Evolutionary conservation across 2,329 filamentous ascomycete species (phyloP).

Genomic region (Xylariaceae sp.): DNA sequence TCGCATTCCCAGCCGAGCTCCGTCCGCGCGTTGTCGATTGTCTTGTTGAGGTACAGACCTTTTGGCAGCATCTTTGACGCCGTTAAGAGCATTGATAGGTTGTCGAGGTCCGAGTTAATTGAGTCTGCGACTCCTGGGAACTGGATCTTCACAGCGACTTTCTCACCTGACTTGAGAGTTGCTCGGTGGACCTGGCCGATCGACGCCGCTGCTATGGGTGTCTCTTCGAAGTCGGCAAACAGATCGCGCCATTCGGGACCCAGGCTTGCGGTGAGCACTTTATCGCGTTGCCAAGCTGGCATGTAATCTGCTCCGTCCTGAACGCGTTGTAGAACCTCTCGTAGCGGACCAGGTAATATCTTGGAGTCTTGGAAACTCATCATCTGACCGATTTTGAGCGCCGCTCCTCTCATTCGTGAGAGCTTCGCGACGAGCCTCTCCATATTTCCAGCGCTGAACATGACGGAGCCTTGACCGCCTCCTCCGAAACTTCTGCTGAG

Average conservation of each 20-base stretch:
- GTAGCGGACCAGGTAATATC: slow-evolving; percentile 83
- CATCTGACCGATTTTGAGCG: slow-evolving; percentile 96
- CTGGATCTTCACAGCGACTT: slow-evolving; percentile 93
- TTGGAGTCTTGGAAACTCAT: slow-evolving; percentile 97
- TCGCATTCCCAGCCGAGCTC: slow-evolving; percentile 98
- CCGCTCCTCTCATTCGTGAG: slow-evolving; percentile 93
- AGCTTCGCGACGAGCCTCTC: slow-evolving; percentile 89
- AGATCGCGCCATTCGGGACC: slow-evolving; percentile 80
- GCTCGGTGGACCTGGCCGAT: slow-evolving; percentile 95
- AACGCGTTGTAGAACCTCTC: slow-evolving; percentile 86
- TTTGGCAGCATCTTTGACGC: slow-evolving; percentile 87
- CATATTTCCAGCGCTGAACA: slow-evolving; percentile 88
- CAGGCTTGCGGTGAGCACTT: slow-evolving; percentile 74
- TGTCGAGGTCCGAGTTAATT: slow-evolving; percentile 94
- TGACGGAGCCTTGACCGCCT: slow-evolving; percentile 65
- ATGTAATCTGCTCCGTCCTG: slow-evolving; percentile 98
- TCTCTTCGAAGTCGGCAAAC: slow-evolving; percentile 81
- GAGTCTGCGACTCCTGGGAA: slow-evolving; percentile 95
- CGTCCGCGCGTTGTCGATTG: slow-evolving; percentile 87
- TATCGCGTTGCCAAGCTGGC: slow-evolving; percentile 87
- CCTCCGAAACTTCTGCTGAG: slow-evolving; percentile 75
- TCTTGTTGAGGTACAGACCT: slow-evolving; percentile 92
- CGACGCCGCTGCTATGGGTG: slow-evolving; percentile 89
- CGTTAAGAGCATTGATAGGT: slow-evolving; percentile 83
- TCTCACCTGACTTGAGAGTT: slow-evolving; percentile 66